phyloP scores from a whole-genome alignment of 208 protist species.

The Trypanosoma platydactyli region DNA sequence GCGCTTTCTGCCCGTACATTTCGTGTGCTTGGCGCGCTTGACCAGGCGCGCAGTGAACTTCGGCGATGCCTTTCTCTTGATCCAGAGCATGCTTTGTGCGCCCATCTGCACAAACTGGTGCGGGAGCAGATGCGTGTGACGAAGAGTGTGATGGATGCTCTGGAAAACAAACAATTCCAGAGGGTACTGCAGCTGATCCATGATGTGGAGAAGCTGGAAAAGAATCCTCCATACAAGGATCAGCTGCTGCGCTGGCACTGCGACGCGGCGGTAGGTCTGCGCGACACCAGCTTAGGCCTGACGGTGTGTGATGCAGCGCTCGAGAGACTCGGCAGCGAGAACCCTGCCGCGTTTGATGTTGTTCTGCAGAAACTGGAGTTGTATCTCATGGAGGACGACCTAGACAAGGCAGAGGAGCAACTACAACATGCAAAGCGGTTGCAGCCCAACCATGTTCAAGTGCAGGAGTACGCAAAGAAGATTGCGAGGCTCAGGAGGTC shows the following conservation, averaged over 20 bases:
- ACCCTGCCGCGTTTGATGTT: slow-evolving; percentile 43
- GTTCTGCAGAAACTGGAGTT: slow-evolving; percentile 72
- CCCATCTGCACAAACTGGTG: slow-evolving; percentile 58
- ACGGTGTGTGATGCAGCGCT: slow-evolving; percentile 49
- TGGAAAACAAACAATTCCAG: slow-evolving; percentile 58
- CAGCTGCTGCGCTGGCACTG: slow-evolving; percentile 79
- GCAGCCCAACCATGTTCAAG: slow-evolving; percentile 31
- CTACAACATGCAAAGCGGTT: slow-evolving; percentile 28
- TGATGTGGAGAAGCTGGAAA: slow-evolving; percentile 43
- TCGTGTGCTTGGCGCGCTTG: slow-evolving; percentile 67
- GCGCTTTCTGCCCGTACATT: slow-evolving; percentile 72
- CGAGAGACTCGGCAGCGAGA: slow-evolving; percentile 40
- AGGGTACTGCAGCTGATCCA: slow-evolving; percentile 46
- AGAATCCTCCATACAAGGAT: slow-evolving; percentile 59
- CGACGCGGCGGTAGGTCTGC: slow-evolving; percentile 61
- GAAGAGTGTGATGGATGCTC: slow-evolving; percentile 26
- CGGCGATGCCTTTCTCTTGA: slow-evolving; percentile 81
- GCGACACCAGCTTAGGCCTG: slow-evolving; percentile 53
- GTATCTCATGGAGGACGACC: slow-evolving; percentile 76
- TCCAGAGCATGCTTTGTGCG: slow-evolving; percentile 81
- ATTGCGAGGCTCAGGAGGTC: slow-evolving; percentile 60
- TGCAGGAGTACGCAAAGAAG: slow-evolving; percentile 43
- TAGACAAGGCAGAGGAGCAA: slow-evolving; percentile 55
- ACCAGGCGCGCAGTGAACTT: slow-evolving; percentile 65
- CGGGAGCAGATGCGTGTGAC: slow-evolving; percentile 63